These are phyloP conservation scores for Ophiocordyceps camponoti-saundersi DNA, from an alignment of 2,329 filamentous ascomycete species.

Conservation along the genomic window DNA sequence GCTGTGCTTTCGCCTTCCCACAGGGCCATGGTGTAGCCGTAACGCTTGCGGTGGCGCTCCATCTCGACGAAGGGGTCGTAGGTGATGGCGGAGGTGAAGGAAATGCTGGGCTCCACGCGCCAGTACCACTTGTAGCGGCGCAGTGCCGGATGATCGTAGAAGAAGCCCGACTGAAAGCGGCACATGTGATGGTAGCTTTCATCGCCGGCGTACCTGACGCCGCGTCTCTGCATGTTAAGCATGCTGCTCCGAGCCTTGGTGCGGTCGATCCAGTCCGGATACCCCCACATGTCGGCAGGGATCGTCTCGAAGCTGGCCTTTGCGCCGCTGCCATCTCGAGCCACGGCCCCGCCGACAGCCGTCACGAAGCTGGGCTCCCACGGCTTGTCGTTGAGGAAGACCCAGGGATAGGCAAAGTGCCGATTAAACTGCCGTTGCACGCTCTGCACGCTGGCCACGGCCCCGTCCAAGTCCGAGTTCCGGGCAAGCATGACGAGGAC, in stretches of 20 bases:
- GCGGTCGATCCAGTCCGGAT: neutral
- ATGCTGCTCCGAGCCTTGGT: neutral
- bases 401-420: neutral
- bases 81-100: neutral
- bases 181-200: conserved; percentile 1
- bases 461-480: neutral
- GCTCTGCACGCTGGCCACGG: neutral
- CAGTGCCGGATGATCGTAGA: neutral
- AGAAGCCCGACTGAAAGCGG: conserved; percentile 1
- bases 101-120: neutral
- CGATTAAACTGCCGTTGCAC: neutral
- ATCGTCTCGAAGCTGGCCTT: neutral
- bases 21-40: neutral
- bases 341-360: neutral
- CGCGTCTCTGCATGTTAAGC: neutral
- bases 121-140: conserved; percentile 1
- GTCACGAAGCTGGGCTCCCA: neutral
- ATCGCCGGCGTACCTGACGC: neutral
- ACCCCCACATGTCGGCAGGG: neutral
- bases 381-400: neutral
- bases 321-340: neutral
- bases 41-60: neutral
- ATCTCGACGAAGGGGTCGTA: conserved; percentile 1
- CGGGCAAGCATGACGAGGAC: neutral
- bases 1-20: neutral